Percentiles rank a stretch among this genome's conserved stretches.
Evolutionary conservation across 2,329 filamentous ascomycete genomes (phyloP).

Genomic region (Alternaria sp.): DNA sequence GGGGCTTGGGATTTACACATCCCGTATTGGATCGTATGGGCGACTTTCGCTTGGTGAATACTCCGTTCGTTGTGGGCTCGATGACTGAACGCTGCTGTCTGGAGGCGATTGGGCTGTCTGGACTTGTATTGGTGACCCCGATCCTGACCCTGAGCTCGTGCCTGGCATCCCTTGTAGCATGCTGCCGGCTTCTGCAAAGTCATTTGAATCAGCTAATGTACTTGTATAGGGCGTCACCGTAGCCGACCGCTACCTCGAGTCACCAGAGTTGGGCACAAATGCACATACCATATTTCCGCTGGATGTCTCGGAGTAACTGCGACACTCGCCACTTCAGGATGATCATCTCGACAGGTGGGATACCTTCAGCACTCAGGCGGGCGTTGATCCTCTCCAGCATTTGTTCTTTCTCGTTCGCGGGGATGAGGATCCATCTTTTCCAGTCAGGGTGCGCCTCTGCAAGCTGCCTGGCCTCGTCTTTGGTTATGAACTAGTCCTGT

Average conservation of each 20-base stretch:
- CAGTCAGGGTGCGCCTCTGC: conserved; percentile 46
- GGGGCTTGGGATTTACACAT: conserved; percentile 34
- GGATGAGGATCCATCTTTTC: conserved; percentile 47
- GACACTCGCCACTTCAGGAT: conserved; percentile 48
- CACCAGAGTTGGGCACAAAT: conserved; percentile 24
- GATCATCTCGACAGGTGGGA: conserved; percentile 46
- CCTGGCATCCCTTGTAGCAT: conserved; percentile 43
- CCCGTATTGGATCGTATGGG: conserved; percentile 46
- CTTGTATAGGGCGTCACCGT: conserved; percentile 26
- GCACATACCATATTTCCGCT: conserved; percentile 47
- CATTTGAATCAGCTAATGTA: conserved; percentile 38
- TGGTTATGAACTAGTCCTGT: conserved; percentile 45
- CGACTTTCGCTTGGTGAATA: conserved; percentile 43
- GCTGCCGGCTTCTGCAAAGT: conserved; percentile 44
- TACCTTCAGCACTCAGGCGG: conserved; percentile 43
- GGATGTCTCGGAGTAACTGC: conserved; percentile 45
- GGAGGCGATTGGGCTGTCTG: conserved; percentile 34
- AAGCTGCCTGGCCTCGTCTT: conserved; percentile 46
- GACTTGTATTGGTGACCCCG: conserved; percentile 36
- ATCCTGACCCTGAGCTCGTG: conserved; percentile 24
- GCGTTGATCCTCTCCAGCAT: conserved; percentile 45
- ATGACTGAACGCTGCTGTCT: conserved; percentile 36
- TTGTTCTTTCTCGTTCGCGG: conserved; percentile 45
- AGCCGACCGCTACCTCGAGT: conserved; percentile 20
- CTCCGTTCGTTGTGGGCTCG: conserved; percentile 40